These are phyloP conservation scores for Russula dissimulans DNA, from an alignment of 768 basidiomycete species.

Conservation along the genomic window DNA sequence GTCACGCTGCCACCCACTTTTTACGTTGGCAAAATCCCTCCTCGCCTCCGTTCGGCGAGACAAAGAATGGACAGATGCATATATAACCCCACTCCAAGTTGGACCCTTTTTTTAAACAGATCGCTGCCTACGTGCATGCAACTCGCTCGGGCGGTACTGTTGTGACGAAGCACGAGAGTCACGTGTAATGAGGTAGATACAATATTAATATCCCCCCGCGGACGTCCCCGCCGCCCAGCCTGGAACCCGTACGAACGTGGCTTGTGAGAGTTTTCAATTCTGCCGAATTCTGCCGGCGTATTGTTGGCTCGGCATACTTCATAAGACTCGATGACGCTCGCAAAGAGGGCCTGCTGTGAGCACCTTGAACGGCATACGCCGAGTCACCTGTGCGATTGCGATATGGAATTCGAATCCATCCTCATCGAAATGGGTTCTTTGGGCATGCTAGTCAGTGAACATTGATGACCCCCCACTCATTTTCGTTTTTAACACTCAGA, in stretches of 20 bases:
- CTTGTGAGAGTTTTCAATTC: not conserved
- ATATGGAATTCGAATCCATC: conserved; percentile 5
- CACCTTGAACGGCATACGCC: conserved; percentile 9
- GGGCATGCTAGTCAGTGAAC: not conserved
- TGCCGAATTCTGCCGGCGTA: conserved; percentile 10
- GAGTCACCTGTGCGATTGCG: conserved; percentile 9
- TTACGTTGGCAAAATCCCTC: conserved; percentile 10
- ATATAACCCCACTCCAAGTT: not conserved
- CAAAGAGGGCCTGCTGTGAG: not conserved
- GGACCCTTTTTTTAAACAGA: not conserved
- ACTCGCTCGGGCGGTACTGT: not conserved
- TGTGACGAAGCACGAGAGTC: not conserved
- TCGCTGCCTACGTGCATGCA: not conserved
- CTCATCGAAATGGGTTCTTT: not conserved
- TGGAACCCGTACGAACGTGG: conserved; percentile 16
- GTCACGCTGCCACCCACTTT: conserved; percentile 21
- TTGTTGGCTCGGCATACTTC: conserved; percentile 10
- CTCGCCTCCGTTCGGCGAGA: not conserved
- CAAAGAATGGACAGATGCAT: not conserved
- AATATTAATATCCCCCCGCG: conserved; percentile 1
- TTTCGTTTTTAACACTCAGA: not conserved
- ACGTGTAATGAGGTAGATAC: not conserved
- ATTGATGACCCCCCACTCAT: not conserved
- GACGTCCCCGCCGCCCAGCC: conserved; percentile 15
- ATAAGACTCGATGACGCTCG: conserved; percentile 10